These are phyloP conservation scores for Pisolithus thermaeus DNA, from an alignment of 1,284 basidiomycete genomes.

Conservation along the genomic window DNA sequence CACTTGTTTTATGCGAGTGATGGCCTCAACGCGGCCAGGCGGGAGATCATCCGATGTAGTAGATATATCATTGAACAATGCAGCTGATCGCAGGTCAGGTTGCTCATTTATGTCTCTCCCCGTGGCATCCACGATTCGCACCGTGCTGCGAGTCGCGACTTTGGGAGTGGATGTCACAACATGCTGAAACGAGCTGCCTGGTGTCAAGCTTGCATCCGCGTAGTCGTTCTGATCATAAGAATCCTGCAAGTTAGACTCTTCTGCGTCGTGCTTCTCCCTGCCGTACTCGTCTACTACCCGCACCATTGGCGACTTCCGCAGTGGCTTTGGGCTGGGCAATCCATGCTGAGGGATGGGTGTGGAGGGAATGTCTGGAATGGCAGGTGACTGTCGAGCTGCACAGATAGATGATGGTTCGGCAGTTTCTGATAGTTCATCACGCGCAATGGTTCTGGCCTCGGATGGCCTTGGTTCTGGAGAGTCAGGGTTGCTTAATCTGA, in stretches of 20 bases:
- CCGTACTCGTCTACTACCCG: slow-evolving; percentile 60
- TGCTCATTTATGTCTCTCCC: slow-evolving; percentile 47
- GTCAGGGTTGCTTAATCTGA: slow-evolving; percentile 21
- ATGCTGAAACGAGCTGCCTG: not conserved
- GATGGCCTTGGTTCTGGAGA: slow-evolving; percentile 7
- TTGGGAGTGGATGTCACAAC: slow-evolving; percentile 26
- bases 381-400: slow-evolving; percentile 7
- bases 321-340: slow-evolving; percentile 31
- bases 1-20: slow-evolving; percentile 50
- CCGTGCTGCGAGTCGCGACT: slow-evolving; percentile 31
- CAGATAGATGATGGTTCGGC: not conserved
- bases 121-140: slow-evolving; percentile 64
- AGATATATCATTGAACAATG: slow-evolving; percentile 6
- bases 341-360: slow-evolving; percentile 19
- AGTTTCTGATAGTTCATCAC: not conserved
- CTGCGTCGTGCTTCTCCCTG: slow-evolving; percentile 28
- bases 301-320: slow-evolving; percentile 44
- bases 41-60: slow-evolving; percentile 26
- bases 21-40: slow-evolving; percentile 43
- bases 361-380: slow-evolving; percentile 14
- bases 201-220: slow-evolving; percentile 14
- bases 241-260: not conserved
- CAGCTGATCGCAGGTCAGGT: slow-evolving; percentile 1
- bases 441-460: not conserved
- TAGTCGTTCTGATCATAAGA: slow-evolving; percentile 4